phyloP scores from a whole-genome alignment of 1,284 basidiomycete species.

The Sanghuangporus weigelae region DNA sequence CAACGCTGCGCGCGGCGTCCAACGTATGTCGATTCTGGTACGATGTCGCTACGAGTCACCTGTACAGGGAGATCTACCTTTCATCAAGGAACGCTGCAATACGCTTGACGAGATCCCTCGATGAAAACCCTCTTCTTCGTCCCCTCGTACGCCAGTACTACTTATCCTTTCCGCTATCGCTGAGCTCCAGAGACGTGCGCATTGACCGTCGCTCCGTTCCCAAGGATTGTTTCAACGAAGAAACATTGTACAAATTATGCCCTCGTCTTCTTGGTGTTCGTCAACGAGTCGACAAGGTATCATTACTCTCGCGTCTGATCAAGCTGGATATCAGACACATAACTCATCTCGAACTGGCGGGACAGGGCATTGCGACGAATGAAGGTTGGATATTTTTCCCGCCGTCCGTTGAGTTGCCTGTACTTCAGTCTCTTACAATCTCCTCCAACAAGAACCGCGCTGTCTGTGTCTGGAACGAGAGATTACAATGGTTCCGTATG shows the following conservation, averaged over 20 bases:
- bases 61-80: conserved; percentile 4
- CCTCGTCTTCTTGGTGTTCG: not conserved
- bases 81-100: not conserved
- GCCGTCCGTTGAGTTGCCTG: not conserved
- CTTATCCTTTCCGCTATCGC: not conserved
- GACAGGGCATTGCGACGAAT: not conserved
- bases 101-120: not conserved
- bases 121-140: not conserved
- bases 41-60: not conserved
- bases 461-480: not conserved
- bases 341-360: not conserved
- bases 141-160: conserved; percentile 1
- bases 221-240: too few relatives aligned
- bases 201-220: not conserved
- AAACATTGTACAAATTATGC: too few relatives aligned
- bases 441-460: not conserved
- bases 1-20: not conserved
- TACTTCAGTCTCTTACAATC: not conserved
- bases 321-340: not conserved
- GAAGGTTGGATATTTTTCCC: not conserved
- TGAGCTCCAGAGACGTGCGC: too few relatives aligned
- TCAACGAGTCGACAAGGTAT: not conserved
- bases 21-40: not conserved
- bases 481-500: not conserved
- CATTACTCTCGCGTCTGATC: not conserved